Conservation (phyloP, 2,329 filamentous ascomycete genomes). For the Sclerotinia sclerotiorum region DNA sequence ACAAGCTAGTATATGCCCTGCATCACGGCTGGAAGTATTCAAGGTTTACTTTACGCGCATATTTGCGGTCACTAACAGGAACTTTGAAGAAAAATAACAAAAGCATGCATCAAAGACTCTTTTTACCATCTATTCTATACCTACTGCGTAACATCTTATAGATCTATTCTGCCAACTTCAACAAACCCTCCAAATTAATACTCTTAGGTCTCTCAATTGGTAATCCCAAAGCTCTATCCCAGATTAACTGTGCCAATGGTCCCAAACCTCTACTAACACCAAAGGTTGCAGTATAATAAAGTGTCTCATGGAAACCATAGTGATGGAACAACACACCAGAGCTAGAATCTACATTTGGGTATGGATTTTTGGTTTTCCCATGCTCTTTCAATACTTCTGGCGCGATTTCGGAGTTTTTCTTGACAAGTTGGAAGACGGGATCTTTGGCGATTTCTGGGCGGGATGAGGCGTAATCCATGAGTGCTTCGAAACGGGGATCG, state of each 20-base stretch:
- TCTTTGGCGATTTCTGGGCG: slow-evolving; percentile 82
- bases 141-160: background rate
- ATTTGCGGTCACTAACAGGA: background rate
- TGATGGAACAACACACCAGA: slow-evolving; percentile 97
- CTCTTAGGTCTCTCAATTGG: slow-evolving; percentile 98
- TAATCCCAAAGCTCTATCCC: slow-evolving; percentile 89
- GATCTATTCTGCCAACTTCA: slow-evolving; percentile 60
- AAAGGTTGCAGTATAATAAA: slow-evolving; percentile 84
- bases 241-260: slow-evolving; percentile 89
- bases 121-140: background rate
- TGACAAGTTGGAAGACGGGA: slow-evolving; percentile 90
- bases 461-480: slow-evolving; percentile 91
- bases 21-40: no score
- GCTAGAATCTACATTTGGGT: slow-evolving; percentile 92
- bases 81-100: background rate
- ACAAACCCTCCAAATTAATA: slow-evolving; percentile 84
- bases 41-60: no score
- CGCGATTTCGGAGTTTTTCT: slow-evolving; percentile 89
- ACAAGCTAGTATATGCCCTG: no score
- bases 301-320: slow-evolving; percentile 94
- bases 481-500: slow-evolving; percentile 90
- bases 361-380: slow-evolving; percentile 97
- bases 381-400: slow-evolving; percentile 89
- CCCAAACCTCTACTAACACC: slow-evolving; percentile 73
- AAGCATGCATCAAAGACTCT: background rate